Evolutionary conservation across 305 asterid genomes (phyloP).

Genomic region (Rubia tinctorum): DNA sequence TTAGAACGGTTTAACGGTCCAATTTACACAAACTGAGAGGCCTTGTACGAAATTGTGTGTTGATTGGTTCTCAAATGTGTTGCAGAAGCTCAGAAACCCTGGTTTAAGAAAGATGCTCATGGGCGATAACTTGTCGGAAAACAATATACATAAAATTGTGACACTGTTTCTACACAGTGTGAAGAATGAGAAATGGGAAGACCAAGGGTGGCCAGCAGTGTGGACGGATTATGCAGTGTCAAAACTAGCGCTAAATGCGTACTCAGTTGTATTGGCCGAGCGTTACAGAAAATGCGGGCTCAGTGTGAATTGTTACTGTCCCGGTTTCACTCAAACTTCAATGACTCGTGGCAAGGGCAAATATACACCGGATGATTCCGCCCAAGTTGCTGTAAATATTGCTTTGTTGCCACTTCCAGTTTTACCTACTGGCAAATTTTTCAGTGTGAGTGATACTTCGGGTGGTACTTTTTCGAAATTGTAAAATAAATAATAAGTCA

Average conservation of each 20-base stretch:
- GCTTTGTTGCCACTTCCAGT: slow-evolving; percentile 43
- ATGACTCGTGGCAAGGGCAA: slow-evolving; percentile 69
- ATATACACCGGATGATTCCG: slow-evolving; percentile 45
- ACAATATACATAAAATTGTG: slow-evolving; percentile 41
- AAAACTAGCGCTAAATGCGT: slow-evolving; percentile 65
- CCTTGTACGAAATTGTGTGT: no score
- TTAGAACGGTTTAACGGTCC: no score
- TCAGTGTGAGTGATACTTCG: slow-evolving; percentile 17
- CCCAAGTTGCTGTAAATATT: slow-evolving; percentile 34
- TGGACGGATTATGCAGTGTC: slow-evolving; percentile 84
- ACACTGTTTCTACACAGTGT: slow-evolving; percentile 42
- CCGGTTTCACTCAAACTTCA: slow-evolving; percentile 69
- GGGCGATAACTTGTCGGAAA: slow-evolving; percentile 45
- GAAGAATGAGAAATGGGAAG: slow-evolving; percentile 51
- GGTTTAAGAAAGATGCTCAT: slow-evolving; percentile 33
- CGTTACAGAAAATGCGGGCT: slow-evolving; percentile 30
- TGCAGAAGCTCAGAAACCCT: slow-evolving; percentile 59
- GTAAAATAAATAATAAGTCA: slow-evolving; percentile 11
- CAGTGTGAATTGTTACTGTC: slow-evolving; percentile 71
- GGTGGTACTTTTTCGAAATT: slow-evolving; percentile 36
- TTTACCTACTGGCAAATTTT: slow-evolving; percentile 56
- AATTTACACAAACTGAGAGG: no score
- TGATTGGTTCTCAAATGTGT: no score
- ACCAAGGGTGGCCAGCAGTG: slow-evolving; percentile 64
- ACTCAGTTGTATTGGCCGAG: slow-evolving; percentile 48